Evolutionary conservation across 352 stramenopile genomes (phyloP).

Genomic region (Pythium sukuiense): DNA sequence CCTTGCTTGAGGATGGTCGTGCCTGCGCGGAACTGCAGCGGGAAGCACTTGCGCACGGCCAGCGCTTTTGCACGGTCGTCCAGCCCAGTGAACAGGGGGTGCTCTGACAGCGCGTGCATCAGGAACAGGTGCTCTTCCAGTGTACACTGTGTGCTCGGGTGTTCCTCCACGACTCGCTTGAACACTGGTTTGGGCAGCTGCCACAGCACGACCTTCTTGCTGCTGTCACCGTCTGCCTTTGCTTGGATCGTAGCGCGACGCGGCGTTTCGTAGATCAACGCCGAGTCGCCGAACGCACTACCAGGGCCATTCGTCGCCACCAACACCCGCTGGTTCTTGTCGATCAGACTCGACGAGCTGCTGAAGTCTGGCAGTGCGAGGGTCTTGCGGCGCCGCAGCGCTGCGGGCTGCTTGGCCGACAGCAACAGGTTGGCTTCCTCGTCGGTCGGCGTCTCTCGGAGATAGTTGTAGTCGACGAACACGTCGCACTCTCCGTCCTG

Average conservation of each 20-base stretch:
- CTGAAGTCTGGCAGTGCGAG: constrained; percentile 71
- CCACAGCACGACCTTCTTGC: constrained; percentile 62
- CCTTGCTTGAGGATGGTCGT: constrained; percentile 75
- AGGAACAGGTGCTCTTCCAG: constrained; percentile 78
- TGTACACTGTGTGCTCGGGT: constrained; percentile 78
- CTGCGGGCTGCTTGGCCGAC: constrained; percentile 11
- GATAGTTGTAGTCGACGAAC: constrained; percentile 80
- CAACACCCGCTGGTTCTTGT: constrained; percentile 65
- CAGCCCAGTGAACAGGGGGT: constrained; percentile 74
- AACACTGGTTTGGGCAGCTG: constrained; percentile 75
- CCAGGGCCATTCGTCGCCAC: constrained; percentile 81
- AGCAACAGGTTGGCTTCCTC: constrained; percentile 19
- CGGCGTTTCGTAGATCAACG: constrained; percentile 83
- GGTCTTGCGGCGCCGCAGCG: constrained; percentile 65
- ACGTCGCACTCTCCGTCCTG: constrained; percentile 79
- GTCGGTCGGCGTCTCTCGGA: constrained; percentile 42
- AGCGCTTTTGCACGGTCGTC: constrained; percentile 76
- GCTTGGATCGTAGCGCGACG: constrained; percentile 70
- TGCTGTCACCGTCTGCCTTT: constrained; percentile 4
- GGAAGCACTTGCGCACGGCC: constrained; percentile 84
- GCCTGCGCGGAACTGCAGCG: constrained; percentile 55
- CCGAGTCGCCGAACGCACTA: constrained; percentile 80
- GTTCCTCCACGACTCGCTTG: constrained; percentile 46
- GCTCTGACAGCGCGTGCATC: constrained; percentile 60
- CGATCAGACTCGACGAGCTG: constrained; percentile 56